Percentiles rank a stretch among this genome's conserved stretches.
phyloP scores from a whole-genome alignment of 2,329 filamentous ascomycete species.

The Aschersonia sp. region DNA sequence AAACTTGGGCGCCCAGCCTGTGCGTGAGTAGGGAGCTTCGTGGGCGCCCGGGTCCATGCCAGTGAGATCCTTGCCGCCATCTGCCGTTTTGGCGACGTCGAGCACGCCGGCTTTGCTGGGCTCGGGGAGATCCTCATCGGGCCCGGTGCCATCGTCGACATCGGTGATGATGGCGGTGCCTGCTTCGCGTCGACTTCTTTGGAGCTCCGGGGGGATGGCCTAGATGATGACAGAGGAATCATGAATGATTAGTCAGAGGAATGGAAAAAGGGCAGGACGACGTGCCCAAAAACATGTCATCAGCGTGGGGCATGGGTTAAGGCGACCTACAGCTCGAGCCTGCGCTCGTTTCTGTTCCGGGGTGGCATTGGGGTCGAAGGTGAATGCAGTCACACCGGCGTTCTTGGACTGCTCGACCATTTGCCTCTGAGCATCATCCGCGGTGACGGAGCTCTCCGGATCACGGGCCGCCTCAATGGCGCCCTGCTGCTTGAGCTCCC shows the following conservation, averaged over 20 bases:
- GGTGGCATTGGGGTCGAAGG: constrained; percentile 76
- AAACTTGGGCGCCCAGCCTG: constrained; percentile 83
- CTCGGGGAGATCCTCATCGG: constrained; percentile 64
- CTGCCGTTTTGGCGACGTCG: constrained; percentile 32
- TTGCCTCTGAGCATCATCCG: constrained; percentile 57
- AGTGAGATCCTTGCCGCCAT: constrained; percentile 32
- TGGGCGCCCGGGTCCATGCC: constrained; percentile 38
- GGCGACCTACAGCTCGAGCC: constrained; percentile 52
- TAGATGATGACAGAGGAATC: constrained; percentile 5
- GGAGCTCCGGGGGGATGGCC: constrained; percentile 24
- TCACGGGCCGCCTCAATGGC: constrained; percentile 64
- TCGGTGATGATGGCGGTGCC: constrained; percentile 66
- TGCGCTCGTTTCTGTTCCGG: constrained; percentile 75
- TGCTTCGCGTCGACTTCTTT: constrained; percentile 27
- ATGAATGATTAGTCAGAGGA: neutral
- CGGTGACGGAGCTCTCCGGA: constrained; percentile 50
- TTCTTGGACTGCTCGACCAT: constrained; percentile 66
- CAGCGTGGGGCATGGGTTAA: constrained; percentile 3
- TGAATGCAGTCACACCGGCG: constrained; percentile 66
- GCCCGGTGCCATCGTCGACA: constrained; percentile 53
- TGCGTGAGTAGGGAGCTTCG: constrained; percentile 30
- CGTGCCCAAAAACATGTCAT: too few relatives aligned
- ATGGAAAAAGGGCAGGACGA: neutral
- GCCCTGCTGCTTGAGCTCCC: constrained; percentile 70
- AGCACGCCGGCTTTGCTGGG: constrained; percentile 58